Conservation (phyloP, 192 early-diverging fungal species). For the Entomortierella parvispora region DNA sequence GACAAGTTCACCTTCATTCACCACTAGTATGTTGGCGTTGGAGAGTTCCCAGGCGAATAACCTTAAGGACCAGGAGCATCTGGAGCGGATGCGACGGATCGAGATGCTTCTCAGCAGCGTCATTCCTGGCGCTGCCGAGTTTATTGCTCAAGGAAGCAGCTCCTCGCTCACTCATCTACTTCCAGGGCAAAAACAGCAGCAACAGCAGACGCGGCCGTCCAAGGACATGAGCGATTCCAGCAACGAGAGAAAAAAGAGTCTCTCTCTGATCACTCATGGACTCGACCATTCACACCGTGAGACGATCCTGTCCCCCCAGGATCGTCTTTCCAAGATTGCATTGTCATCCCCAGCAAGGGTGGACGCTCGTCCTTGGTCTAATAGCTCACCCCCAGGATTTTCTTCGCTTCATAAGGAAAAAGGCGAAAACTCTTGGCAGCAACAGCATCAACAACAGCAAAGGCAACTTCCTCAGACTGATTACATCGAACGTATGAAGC, state of each 20-base stretch:
- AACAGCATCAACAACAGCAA: background rate
- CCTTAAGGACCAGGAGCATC: conserved; percentile 26
- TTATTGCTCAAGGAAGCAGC: conserved; percentile 24
- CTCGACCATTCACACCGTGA: conserved; percentile 10
- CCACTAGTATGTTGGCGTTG: background rate
- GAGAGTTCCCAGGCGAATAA: background rate
- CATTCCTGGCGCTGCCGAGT: conserved; percentile 42
- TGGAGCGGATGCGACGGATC: conserved; percentile 34
- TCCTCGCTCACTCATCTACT: background rate
- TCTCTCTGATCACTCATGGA: conserved; percentile 16
- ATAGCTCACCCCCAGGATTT: background rate
- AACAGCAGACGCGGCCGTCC: background rate
- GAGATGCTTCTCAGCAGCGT: conserved; percentile 27
- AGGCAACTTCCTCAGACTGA: background rate
- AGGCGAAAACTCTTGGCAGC: background rate
- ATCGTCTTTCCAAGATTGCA: conserved; percentile 19
- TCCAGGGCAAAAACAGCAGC: background rate
- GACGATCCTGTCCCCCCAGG: conserved; percentile 13
- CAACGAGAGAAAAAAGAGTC: background rate
- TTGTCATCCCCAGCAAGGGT: conserved; percentile 8
- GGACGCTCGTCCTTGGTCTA: background rate
- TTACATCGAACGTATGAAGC: conserved; percentile 39
- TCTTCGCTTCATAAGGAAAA: conserved; percentile 1
- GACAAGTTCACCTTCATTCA: background rate
- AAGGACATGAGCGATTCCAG: background rate